Base-by-base conservation (phyloP, 306 rosid genomes). In the Coriaria nepalensis region DNA sequence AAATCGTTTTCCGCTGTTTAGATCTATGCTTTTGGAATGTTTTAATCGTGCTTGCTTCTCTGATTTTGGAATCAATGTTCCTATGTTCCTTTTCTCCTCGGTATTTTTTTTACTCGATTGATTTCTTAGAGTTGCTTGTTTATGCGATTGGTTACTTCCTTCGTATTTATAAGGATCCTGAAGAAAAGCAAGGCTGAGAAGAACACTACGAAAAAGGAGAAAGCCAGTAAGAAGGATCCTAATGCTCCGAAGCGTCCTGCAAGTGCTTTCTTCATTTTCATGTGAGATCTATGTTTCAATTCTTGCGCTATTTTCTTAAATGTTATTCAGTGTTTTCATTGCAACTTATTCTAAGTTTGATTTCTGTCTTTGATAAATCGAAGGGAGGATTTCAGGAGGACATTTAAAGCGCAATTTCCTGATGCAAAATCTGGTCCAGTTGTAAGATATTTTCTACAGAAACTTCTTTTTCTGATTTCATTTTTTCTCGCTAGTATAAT, bases 241-340 rank as follows among this genome's bases (percentile, higher is more conserved):
- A 33, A 62, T 41, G 74, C 74, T 52, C 69, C 74, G 9, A 68
- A 68, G 63, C 74, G 74, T 57, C 74, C 74, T 8, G 37, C 61
- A 34, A 41, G 58, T 35, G 52, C 65, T 6, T 68, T 68, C 45
- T 68, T 62, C 65, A 15, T 68, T 45, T 68, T 68, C 69, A 62
- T 68, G 74, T 62, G 35, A 37, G 44, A 14, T 37, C 37, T 45
- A 37, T 40, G 34, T 10, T 51, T 37, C 7, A 6, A 10, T 14
- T 38, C 33, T 6, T 40, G 38, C 38, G 6, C 7, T n/a, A 29
- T 15, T 2, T n/a, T 11, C 3, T 20, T 4, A 6, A 4, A 20
- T 10, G 6, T n/a, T 4, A 5, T 35, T 51, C 13, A 5, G 4
- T 4, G 29, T 11, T 37, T 29, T 36, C 57, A 33, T 13, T 43